Evolutionary conservation across 805 yeast genomes (phyloP).

Genomic region (Saccharomycopsis malanga): DNA sequence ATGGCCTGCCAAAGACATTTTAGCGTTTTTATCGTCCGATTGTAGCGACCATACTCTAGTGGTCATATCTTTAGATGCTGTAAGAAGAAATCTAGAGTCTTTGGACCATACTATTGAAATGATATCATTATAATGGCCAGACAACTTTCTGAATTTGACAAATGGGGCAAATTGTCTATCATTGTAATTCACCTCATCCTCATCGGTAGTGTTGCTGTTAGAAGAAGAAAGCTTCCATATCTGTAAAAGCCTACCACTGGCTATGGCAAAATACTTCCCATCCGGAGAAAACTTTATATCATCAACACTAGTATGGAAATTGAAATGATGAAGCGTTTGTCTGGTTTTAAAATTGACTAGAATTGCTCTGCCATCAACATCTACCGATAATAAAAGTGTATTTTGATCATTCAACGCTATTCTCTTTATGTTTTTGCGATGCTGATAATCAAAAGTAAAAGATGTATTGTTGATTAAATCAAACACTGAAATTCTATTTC

Average conservation of each 20-base stretch:
- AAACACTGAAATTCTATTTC: conserved; percentile 84
- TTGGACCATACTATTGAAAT: conserved; percentile 78
- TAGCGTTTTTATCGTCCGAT: conserved; percentile 60
- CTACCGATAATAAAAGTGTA: conserved; percentile 74
- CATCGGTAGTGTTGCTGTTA: conserved; percentile 19
- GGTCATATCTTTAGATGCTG: conserved; percentile 86
- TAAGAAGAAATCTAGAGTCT: conserved; percentile 81
- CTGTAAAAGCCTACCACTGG: conserved; percentile 74
- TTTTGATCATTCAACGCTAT: conserved; percentile 81
- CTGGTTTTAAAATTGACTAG: conserved; percentile 78
- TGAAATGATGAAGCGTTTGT: conserved; percentile 87
- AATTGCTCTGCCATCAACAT: conserved; percentile 88
- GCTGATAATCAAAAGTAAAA: conserved; percentile 88
- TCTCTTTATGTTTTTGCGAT: conserved; percentile 71
- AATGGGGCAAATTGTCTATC: conserved; percentile 96
- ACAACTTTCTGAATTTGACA: conserved; percentile 79
- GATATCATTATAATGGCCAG: conserved; percentile 87
- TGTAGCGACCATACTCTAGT: conserved; percentile 75
- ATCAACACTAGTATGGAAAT: conserved; percentile 71
- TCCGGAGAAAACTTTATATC: conserved; percentile 83
- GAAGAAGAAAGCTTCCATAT: conserved; percentile 84
- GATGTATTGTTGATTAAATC: conserved; percentile 80
- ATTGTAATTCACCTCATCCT: conserved; percentile 42
- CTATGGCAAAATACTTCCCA: conserved; percentile 81
- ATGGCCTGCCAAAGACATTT: conserved; percentile 87